Evolutionary conservation across 352 stramenopile genomes (phyloP).

Genomic region (Phytophthora sansomeana): DNA sequence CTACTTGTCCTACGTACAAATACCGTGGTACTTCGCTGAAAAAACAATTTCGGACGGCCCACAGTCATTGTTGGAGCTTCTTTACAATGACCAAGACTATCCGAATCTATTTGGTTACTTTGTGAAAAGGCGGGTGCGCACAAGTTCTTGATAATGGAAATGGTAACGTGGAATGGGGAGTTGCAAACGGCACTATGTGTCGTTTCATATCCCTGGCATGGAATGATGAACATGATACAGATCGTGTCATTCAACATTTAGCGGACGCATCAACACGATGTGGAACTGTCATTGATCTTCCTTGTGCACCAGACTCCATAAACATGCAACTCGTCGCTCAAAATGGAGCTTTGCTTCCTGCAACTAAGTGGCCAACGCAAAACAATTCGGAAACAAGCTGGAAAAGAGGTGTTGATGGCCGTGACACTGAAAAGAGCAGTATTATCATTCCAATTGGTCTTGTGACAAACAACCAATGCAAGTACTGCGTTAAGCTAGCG

Average conservation of each 20-base stretch:
- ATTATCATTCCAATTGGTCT: constrained; percentile 5
- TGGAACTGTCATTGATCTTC: not conserved
- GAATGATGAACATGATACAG: not conserved
- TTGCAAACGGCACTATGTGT: not conserved
- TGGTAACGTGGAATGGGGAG: not conserved
- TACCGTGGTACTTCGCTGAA: not conserved
- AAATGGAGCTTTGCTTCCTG: not conserved
- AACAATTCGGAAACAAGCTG: constrained; percentile 1
- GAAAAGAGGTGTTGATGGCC: no score
- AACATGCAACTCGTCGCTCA: not conserved
- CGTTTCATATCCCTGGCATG: not conserved
- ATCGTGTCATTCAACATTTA: not conserved
- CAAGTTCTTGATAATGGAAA: not conserved
- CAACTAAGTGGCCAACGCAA: not conserved
- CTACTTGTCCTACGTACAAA: not conserved
- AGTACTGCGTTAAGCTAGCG: not conserved
- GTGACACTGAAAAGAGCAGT: not conserved
- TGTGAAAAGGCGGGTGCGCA: not conserved
- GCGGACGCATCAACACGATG: not conserved
- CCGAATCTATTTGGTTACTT: not conserved
- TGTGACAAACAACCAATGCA: not conserved
- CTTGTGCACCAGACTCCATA: not conserved
- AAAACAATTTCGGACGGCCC: not conserved
- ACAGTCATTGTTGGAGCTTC: not conserved
- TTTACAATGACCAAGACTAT: not conserved